phyloP scores from a whole-genome alignment of 306 rosid genomes.

The Calophaca sinica region DNA sequence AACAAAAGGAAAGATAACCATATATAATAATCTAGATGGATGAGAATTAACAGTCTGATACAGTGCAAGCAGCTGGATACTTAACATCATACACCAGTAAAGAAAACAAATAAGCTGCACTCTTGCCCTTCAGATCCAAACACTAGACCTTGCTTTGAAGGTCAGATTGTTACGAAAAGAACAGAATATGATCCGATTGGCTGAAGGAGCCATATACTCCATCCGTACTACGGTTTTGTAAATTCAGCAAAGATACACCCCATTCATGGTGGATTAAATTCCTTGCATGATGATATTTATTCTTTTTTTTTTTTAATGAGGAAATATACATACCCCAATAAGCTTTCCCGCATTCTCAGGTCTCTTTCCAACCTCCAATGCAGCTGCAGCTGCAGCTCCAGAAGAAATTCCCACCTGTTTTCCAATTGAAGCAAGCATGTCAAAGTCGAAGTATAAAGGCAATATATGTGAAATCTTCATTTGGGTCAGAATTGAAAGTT shows the following conservation, averaged over 20 bases:
- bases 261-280: slow-evolving; percentile 29
- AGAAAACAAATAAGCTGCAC: not conserved
- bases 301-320: slow-evolving; percentile 13
- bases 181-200: slow-evolving; percentile 20
- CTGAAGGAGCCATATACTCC: slow-evolving; percentile 17
- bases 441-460: slow-evolving; percentile 35
- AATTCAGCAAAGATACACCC: slow-evolving; percentile 32
- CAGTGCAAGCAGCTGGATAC: no score
- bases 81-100: not conserved
- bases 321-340: slow-evolving; percentile 66
- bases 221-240: not conserved
- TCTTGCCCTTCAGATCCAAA: not conserved
- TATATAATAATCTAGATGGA: not conserved
- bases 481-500: slow-evolving; percentile 35
- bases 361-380: slow-evolving; percentile 87
- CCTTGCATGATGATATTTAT: slow-evolving; percentile 19
- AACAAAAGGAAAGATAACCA: no score
- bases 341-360: slow-evolving; percentile 97
- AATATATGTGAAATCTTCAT: slow-evolving; percentile 19
- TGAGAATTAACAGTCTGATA: not conserved
- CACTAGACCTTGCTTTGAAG: slow-evolving; percentile 18
- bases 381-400: slow-evolving; percentile 97
- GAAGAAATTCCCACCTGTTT: slow-evolving; percentile 97
- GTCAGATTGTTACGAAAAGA: slow-evolving; percentile 14
- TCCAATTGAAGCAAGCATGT: slow-evolving; percentile 47